Conservation (phyloP, 2,329 filamentous ascomycete genomes). For the Fonsecaea pedrosoi region DNA sequence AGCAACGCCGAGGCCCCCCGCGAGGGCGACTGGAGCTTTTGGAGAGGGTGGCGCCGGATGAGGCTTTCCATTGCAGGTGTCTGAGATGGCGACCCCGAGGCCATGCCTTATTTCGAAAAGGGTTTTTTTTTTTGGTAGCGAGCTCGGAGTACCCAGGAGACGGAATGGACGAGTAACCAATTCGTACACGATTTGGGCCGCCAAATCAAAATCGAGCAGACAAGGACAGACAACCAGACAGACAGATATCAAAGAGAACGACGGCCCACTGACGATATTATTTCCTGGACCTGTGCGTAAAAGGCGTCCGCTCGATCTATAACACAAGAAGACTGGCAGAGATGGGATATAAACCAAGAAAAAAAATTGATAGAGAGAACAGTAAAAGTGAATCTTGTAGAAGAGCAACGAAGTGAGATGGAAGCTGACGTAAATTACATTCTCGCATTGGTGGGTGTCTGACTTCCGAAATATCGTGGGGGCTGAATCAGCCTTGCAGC, state of each 20-base stretch:
- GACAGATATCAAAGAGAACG: neutral
- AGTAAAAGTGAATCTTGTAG: neutral
- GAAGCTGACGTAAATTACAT: neutral
- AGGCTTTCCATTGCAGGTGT: conserved; percentile 29
- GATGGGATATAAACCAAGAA: too few relatives aligned
- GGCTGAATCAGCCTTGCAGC: neutral
- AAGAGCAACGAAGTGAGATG: neutral
- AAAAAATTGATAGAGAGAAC: neutral
- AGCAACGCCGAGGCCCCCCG: conserved; percentile 51
- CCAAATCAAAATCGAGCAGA: neutral
- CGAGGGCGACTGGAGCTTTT: conserved; percentile 52
- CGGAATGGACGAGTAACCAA: neutral
- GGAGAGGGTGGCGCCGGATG: conserved; percentile 50
- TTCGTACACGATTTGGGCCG: neutral
- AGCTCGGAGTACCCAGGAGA: neutral
- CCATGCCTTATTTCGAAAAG: neutral
- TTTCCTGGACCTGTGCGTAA: neutral
- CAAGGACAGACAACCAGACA: neutral
- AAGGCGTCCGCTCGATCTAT: neutral
- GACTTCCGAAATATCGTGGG: neutral
- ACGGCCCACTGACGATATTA: neutral
- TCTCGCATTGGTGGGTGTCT: neutral
- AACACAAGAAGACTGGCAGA: neutral
- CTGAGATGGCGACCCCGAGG: neutral
- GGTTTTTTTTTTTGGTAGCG: neutral